These are phyloP conservation scores for Lanmaoa pseudosensibilis DNA, from an alignment of 768 basidiomycete species.

Conservation along the genomic window DNA sequence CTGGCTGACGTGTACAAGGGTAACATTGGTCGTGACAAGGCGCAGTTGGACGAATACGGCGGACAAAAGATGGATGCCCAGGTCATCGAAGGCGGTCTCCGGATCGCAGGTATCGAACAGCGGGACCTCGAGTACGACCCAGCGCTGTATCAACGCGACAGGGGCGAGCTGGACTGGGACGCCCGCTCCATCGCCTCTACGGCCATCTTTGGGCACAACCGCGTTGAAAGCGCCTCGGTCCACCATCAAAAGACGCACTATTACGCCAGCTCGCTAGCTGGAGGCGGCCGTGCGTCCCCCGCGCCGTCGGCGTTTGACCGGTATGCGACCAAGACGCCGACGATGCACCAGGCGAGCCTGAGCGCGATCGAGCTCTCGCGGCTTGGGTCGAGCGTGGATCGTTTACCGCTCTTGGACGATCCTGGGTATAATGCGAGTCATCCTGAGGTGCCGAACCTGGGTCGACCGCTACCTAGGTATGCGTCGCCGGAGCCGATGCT, in stretches of 20 bases:
- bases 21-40: conserved; percentile 59
- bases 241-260: conserved; percentile 44
- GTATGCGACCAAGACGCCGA: conserved; percentile 55
- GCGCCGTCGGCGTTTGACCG: conserved; percentile 52
- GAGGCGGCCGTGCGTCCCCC: conserved; percentile 39
- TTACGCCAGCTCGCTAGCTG: conserved; percentile 36
- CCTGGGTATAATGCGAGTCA: conserved; percentile 10
- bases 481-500: conserved; percentile 19
- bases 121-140: conserved; percentile 82
- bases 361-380: conserved; percentile 56
- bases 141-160: conserved; percentile 71
- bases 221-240: conserved; percentile 38
- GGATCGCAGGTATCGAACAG: conserved; percentile 80
- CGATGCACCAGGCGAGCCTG: conserved; percentile 25
- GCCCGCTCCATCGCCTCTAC: conserved; percentile 68
- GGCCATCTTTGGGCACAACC: conserved; percentile 45
- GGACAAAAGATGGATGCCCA: conserved; percentile 75
- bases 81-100: conserved; percentile 75
- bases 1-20: conserved; percentile 76
- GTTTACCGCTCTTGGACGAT: conserved; percentile 58
- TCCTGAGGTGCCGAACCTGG: conserved; percentile 2
- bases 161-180: conserved; percentile 90
- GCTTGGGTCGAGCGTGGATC: conserved; percentile 50
- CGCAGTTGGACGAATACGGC: conserved; percentile 75
- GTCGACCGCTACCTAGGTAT: conserved; percentile 20